Evolutionary conservation across 192 early-diverging fungal species (phyloP), one percentile per base, ranked within the genome.

Genomic region (Spizellomyces sp.): DNA sequence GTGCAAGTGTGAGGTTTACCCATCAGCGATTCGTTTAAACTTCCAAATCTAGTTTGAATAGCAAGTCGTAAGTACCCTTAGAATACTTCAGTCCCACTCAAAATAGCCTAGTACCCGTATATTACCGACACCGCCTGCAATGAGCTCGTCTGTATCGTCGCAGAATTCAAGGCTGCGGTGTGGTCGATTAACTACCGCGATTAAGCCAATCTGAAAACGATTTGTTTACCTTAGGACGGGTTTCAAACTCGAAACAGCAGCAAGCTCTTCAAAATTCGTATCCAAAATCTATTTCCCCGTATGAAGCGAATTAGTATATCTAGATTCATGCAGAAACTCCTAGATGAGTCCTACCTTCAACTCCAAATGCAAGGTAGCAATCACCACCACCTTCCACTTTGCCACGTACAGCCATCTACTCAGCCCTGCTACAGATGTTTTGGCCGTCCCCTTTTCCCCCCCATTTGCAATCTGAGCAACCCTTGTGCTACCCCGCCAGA

Each of bases 281-380:
- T 75, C 77, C 9, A 86, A 58, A 0, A 83, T 55, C 82, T 82
- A 64, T 14, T 0, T 42, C 15, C 6, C 17, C 42, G n/a, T 21
- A 60, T 12, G 0, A 60, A 42, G 9, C 17, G 9, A 7, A 36
- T 15, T 41, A 41, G 59, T 42, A 42, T 14, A 61, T 41, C 14
- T n/a, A n/a, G n/a, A n/a, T n/a, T 41, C 59, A 61, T 41, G 42
- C 17, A 61, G 59, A 36, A 15, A 61, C 1, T 36, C 1, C 27
- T 36, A 0, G 3, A 36, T 36, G 27, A 36, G 27, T 7, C 44
- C 41, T 59, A 84, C 77, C 70, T 80, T 79, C 3, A 86, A 55
- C 62, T 86, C 80, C 58, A 86, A 63, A 61, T 76, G 74, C 8
- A 64, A 42, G 3, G 84, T 84, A 4, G 82, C 75, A 56, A 80